Conservation (phyloP, 768 basidiomycete genomes). For the Flagelloscypha sp. region DNA sequence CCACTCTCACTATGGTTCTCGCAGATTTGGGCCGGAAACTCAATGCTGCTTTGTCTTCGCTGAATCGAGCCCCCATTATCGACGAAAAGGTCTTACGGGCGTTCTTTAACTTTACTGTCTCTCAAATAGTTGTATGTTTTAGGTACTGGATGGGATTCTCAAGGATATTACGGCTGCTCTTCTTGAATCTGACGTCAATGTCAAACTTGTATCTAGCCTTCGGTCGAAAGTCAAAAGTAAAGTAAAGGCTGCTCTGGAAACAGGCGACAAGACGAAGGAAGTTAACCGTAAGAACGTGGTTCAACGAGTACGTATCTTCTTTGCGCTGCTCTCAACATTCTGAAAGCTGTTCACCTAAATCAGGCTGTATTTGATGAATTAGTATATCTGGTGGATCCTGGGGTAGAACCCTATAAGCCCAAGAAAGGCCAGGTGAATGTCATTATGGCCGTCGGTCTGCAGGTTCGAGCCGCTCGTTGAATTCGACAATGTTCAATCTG, state of each 20-base stretch:
- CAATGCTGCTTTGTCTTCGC: slow-evolving; percentile 86
- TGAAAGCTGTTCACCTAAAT: not conserved
- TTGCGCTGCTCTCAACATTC: not conserved
- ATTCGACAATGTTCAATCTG: slow-evolving; percentile 1
- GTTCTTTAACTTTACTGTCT: not conserved
- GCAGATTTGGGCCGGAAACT: slow-evolving; percentile 91
- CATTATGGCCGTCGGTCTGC: slow-evolving; percentile 95
- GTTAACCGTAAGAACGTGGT: slow-evolving; percentile 78
- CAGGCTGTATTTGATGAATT: slow-evolving; percentile 97
- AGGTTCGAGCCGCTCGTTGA: slow-evolving; percentile 41
- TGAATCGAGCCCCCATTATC: slow-evolving; percentile 77
- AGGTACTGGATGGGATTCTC: slow-evolving; percentile 90
- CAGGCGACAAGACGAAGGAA: slow-evolving; percentile 68
- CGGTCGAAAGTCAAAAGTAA: slow-evolving; percentile 87
- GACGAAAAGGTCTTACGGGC: slow-evolving; percentile 72
- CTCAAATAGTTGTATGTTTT: slow-evolving; percentile 5
- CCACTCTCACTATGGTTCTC: slow-evolving; percentile 71
- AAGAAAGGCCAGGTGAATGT: slow-evolving; percentile 92
- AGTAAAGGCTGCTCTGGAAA: slow-evolving; percentile 75
- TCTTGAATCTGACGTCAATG: slow-evolving; percentile 96
- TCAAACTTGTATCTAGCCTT: slow-evolving; percentile 84
- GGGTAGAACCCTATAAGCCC: slow-evolving; percentile 92
- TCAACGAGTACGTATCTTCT: slow-evolving; percentile 63
- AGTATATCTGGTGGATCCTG: slow-evolving; percentile 90
- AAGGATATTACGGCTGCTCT: slow-evolving; percentile 94